Base-by-base conservation (phyloP, 257 asterid genomes). In the Oldenlandia corymbosa region DNA sequence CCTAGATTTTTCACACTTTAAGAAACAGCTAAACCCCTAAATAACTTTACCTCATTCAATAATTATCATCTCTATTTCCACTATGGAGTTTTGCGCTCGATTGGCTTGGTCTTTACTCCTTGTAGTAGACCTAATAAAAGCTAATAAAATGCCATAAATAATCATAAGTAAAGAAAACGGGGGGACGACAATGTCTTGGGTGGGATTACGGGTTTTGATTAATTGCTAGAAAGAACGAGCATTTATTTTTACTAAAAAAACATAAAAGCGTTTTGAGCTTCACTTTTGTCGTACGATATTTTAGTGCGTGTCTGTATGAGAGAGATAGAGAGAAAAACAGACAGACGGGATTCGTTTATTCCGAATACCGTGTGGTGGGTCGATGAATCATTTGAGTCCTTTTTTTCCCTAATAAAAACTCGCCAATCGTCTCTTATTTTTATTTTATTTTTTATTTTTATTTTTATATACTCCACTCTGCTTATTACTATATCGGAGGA, bases 271-370 rank as follows among this genome's bases (percentile, higher is more conserved):
- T 36, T 24, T n/a, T 39, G 47, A 54, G 57, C 48, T 50, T 64
- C 62, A 27, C 75, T 45, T 73, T 74, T 67, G 53, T 52, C 65
- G 55, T 63, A 32, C 64, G 52, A 50, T 58, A 64, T 69, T 65
- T 46, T 31, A 55, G 41, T 47, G 65, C 43, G 32, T 47, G 61
- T 56, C 42, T 30, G 60, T 51, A 68, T 23, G 72, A 43, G 41
- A 64, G 57, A 58, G 64, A 64, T 4, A 55, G 17, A 7, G 53
- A 14, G 23, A 2, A 5, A 8, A 7, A 49, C 5, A 28, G 55
- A 60, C 53, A 28, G 31, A 53, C 20, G 60, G 60, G 30, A 27
- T 54, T 41, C 60, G 18, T 16, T 12, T 0, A 43, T 43, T 12
- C 48, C 18, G 48, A 43, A 20, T 56, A 1, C 62, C 62, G 62